Evolutionary conservation across 768 basidiomycete species (phyloP), one percentile per base, ranked within the genome.

Genomic region (Dioszegia aurantiaca): DNA sequence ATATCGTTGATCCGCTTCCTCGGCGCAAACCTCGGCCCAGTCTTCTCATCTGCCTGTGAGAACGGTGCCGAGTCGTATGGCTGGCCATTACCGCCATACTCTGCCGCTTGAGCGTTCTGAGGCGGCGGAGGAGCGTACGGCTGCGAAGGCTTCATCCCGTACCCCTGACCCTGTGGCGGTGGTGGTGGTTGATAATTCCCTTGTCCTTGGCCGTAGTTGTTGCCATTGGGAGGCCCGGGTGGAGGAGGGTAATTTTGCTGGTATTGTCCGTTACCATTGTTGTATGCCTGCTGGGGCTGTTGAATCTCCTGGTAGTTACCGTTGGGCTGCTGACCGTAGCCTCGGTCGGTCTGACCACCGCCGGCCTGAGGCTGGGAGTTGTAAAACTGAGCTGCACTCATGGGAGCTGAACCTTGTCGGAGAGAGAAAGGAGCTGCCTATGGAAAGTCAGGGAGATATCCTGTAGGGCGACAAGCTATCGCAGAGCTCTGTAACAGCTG

Each of bases 1-100:
- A 84, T 83, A 74, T 90, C 88, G 57, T 89, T 87, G 30, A 88
- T 77, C 59, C 78, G 81, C 67, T 83, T 86, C 78, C 84, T 86
- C 4, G 78, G 78, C 26, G 63, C 68, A 61, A 79, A 72, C 17
- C 78, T 52, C 43, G 70, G 65, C 12, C 74, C 74, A 9, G 73
- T 70, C 65, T 72, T 69, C 39, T 73, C 71, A 39, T 63, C 67
- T 8, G 61, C 63, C 42, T 71, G 68, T 0, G 70, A 69, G 58
- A 68, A 71, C 1, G 70, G 70, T 2, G 70, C 70, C 0, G 66
- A 64, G 51, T 74, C 69, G 9, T 42, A 46, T 27, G 36, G 51
- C 33, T 53, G 19, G 3, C 19, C 33, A 39, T 23, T 51, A 27
- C 23, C 26, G 55, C 51, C 40, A 27, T 36, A 53, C 6, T 51